A percentile compares a stretch with the other conserved stretches of the same genome.
Evolutionary conservation across 331 rosid genomes (phyloP).

Genomic region (Stylosanthes scabra): DNA sequence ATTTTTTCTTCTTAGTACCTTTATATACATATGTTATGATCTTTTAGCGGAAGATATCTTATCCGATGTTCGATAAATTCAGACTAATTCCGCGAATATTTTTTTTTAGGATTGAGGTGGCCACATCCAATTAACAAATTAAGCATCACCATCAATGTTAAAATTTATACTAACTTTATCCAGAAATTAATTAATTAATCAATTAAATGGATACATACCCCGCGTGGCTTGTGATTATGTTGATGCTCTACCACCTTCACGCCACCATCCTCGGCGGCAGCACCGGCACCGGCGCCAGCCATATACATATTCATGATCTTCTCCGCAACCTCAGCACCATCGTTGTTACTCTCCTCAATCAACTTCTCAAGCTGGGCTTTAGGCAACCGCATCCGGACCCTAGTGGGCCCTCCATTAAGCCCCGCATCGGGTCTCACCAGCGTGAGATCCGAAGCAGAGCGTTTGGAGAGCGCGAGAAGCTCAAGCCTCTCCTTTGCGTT

Average conservation of each 20-base stretch:
- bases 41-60: no score
- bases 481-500: conserved; percentile 86
- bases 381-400: conserved; percentile 76
- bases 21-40: no score
- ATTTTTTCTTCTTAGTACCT: no score
- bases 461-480: conserved; percentile 70
- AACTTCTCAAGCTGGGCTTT: conserved; percentile 65
- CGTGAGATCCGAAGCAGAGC: conserved; percentile 71
- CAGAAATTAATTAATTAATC: not conserved
- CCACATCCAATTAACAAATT: no score
- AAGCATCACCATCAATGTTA: no score
- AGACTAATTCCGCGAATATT: no score
- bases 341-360: conserved; percentile 64
- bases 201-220: conserved; percentile 43
- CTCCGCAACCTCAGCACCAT: conserved; percentile 60
- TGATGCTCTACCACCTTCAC: not conserved
- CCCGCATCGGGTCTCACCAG: conserved; percentile 30
- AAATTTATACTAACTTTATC: no score
- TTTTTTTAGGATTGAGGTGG: no score
- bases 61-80: no score
- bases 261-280: conserved; percentile 36
- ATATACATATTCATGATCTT: conserved; percentile 65
- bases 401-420: conserved; percentile 49
- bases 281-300: no score
- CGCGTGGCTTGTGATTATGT: conserved; percentile 34